Evolutionary conservation across 805 yeast genomes (phyloP), one percentile per base, ranked within the genome.

Genomic region (Candida boidinii): DNA sequence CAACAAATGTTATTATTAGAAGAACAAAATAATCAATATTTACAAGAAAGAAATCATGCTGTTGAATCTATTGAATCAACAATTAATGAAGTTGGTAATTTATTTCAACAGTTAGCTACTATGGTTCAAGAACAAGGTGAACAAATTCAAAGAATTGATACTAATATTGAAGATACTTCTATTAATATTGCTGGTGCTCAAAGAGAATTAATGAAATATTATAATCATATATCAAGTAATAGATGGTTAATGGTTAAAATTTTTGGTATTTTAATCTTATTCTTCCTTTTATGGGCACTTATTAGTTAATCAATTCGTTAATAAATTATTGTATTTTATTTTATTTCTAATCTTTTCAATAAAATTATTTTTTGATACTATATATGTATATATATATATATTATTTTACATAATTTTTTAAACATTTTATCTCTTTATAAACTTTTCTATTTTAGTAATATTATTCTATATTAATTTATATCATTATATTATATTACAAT

Each of bases 121-220:
- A 90, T 92, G 97, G 96, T 92, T 7, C 87, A 84, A 40, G 97
- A 92, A 56, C 98, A 92, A 59, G 90, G 97, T 26, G 98, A 92
- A 48, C 83, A 82, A 12, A 90, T 92, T 36, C 97, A 90, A 56
- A 68, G 97, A 51, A 92, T 92, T 42, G 98, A 92, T 58, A 84
- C 78, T 35, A 88, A 92, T 51, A 94, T 94, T 6, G 96, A 88
- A 45, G 97, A 92, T 49, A 86, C 90, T 34, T 76, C 85, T 47
- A 54, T 90, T 52, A 92, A 88, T 54, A 88, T 92, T 12, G 62
- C 72, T 18, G 97, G 97, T 2, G 98, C 98, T 0, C 97, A 92
- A 54, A 64, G 96, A 39, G 97, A 92, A 54, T 68, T 92, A 43
- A 63, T 90, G 45, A 90, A 87, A 56, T 92, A 88, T 58, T 92